These are phyloP conservation scores for Gyrodon lividus DNA, from an alignment of 768 basidiomycete species.

Conservation along the genomic window DNA sequence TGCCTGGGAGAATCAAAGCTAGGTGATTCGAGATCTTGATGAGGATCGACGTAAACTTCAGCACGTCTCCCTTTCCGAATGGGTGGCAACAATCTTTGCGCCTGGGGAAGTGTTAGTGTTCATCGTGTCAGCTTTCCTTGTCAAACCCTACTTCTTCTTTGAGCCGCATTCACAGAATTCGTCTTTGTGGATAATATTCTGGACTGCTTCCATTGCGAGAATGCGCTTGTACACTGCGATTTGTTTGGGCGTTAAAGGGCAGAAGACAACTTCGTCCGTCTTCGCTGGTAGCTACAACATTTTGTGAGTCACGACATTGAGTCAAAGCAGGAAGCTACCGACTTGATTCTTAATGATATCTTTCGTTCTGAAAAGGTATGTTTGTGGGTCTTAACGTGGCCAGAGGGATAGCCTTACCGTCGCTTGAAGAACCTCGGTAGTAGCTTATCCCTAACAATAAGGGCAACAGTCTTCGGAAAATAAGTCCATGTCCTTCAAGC, in stretches of 20 bases:
- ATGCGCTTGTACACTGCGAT: slow-evolving; percentile 71
- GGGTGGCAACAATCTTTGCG: slow-evolving; percentile 59
- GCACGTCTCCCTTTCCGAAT: slow-evolving; percentile 49
- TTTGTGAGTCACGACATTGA: neutral
- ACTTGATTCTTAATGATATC: slow-evolving; percentile 72
- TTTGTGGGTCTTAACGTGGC: neutral
- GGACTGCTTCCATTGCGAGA: slow-evolving; percentile 60
- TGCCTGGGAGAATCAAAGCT: slow-evolving; percentile 81
- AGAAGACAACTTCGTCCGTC: slow-evolving; percentile 90
- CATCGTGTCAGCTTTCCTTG: neutral
- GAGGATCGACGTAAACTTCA: slow-evolving; percentile 78
- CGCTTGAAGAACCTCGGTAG: slow-evolving; percentile 84
- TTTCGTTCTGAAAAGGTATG: slow-evolving; percentile 54
- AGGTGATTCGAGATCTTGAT: slow-evolving; percentile 90
- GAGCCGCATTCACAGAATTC: slow-evolving; percentile 74
- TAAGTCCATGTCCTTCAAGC: slow-evolving; percentile 1
- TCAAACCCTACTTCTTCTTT: slow-evolving; percentile 45
- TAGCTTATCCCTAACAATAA: slow-evolving; percentile 59
- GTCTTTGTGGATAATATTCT: slow-evolving; percentile 70
- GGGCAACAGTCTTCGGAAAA: slow-evolving; percentile 50
- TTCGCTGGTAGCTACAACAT: slow-evolving; percentile 74
- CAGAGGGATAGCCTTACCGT: slow-evolving; percentile 43
- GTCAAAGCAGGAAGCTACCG: neutral
- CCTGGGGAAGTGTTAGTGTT: slow-evolving; percentile 33
- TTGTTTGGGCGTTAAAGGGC: slow-evolving; percentile 76